Conservation (phyloP, 345 rosid genomes). For the Gossypium turneri region DNA sequence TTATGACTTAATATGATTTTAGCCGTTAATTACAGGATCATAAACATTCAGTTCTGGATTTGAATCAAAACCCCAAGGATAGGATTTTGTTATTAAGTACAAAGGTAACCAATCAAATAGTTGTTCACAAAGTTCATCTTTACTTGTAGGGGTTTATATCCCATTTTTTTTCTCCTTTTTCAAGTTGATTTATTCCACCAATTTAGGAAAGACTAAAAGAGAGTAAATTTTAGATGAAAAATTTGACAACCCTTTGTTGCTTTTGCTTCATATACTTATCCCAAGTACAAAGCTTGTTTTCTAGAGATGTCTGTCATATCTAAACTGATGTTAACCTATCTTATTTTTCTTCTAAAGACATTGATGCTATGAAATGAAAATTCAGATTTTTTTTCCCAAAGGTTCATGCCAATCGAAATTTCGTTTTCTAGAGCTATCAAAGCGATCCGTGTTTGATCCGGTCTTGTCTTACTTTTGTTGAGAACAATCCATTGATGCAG, state of each 20-base stretch:
- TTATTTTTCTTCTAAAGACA: neutral
- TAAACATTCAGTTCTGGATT: neutral
- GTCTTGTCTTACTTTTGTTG: neutral
- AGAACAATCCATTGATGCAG: neutral
- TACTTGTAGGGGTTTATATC: too few species aligned
- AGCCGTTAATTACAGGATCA: neutral
- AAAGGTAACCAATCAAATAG: neutral
- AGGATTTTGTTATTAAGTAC: neutral
- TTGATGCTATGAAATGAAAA: neutral
- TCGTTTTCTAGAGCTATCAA: neutral
- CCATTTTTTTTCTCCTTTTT: neutral
- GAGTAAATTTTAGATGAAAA: neutral
- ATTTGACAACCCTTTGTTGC: conserved; percentile 5
- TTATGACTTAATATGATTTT: neutral
- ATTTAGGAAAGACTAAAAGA: neutral
- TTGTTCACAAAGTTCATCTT: neutral
- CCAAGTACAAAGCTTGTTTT: neutral
- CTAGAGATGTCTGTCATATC: neutral
- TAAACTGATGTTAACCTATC: neutral
- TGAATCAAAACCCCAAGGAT: neutral
- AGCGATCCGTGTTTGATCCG: neutral
- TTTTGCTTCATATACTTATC: conserved; percentile 1
- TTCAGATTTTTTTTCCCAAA: neutral
- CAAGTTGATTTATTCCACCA: neutral
- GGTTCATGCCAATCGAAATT: neutral